Conservation (phyloP, 2,329 filamentous ascomycete genomes). For the Aspergillus pseudonomiae region DNA sequence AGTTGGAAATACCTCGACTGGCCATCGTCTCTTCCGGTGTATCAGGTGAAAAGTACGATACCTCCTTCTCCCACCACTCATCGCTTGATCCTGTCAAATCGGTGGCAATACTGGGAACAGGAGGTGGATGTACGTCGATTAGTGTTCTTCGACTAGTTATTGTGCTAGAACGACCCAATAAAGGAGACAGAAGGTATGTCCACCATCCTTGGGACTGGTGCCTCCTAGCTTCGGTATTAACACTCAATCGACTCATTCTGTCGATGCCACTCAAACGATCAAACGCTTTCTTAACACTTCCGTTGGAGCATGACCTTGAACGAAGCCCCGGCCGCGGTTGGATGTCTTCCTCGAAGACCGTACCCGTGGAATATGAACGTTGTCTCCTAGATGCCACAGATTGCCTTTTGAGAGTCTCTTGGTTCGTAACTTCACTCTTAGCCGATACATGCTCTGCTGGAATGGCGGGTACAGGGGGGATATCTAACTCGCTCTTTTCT, state of each 20-base stretch:
- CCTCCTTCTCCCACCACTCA: slow-evolving; percentile 35
- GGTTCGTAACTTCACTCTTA: slow-evolving; percentile 18
- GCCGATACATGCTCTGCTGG: slow-evolving; percentile 32
- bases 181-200: slow-evolving; percentile 51
- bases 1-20: slow-evolving; percentile 18
- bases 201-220: slow-evolving; percentile 54
- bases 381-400: slow-evolving; percentile 27
- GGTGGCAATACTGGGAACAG: slow-evolving; percentile 28
- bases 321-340: slow-evolving; percentile 11
- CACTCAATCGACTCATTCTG: slow-evolving; percentile 28
- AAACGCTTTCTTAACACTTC: slow-evolving; percentile 34
- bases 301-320: slow-evolving; percentile 31
- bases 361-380: slow-evolving; percentile 38
- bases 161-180: slow-evolving; percentile 43
- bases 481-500: slow-evolving; percentile 26
- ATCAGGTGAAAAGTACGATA: slow-evolving; percentile 35
- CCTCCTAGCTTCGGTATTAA: slow-evolving; percentile 40
- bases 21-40: slow-evolving; percentile 29
- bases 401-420: slow-evolving; percentile 20
- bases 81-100: slow-evolving; percentile 21
- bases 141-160: slow-evolving; percentile 33
- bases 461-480: slow-evolving; percentile 48
- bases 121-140: slow-evolving; percentile 26
- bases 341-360: slow-evolving; percentile 42
- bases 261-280: slow-evolving; percentile 26